Percentiles rank a stretch among this genome's conserved stretches.
These are phyloP conservation scores for Russula vinacea DNA, from an alignment of 768 basidiomycete genomes.

Conservation along the genomic window DNA sequence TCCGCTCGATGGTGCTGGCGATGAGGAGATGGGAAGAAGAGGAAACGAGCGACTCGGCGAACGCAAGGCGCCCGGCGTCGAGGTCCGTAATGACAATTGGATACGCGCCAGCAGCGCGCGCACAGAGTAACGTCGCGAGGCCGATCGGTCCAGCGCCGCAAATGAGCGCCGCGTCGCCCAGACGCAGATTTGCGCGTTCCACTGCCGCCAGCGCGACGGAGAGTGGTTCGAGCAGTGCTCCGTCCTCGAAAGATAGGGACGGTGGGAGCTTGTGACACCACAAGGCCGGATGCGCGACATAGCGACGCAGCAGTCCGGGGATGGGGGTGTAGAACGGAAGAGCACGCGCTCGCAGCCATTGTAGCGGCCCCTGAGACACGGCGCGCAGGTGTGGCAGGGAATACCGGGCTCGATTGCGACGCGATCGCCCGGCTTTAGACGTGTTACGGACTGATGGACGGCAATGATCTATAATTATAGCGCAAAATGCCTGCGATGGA, in stretches of 20 bases:
- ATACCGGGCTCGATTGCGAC: conserved; percentile 71
- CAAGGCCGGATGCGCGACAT: conserved; percentile 26
- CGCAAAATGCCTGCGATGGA: neutral
- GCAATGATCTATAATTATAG: conserved; percentile 4
- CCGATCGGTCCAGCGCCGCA: conserved; percentile 72
- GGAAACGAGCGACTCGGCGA: conserved; percentile 53
- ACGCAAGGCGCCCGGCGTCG: conserved; percentile 61
- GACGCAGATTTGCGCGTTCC: conserved; percentile 59
- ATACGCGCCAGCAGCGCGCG: conserved; percentile 65
- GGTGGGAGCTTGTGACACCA: conserved; percentile 62
- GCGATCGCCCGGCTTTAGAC: conserved; percentile 48
- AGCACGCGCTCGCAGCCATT: conserved; percentile 55
- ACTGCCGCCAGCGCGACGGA: conserved; percentile 67
- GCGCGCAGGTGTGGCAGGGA: conserved; percentile 61
- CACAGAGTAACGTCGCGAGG: conserved; percentile 57
- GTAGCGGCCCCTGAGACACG: conserved; percentile 61
- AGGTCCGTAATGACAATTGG: conserved; percentile 69
- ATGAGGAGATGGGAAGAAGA: neutral
- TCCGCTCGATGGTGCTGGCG: neutral
- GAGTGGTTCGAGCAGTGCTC: conserved; percentile 63
- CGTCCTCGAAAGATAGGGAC: conserved; percentile 62
- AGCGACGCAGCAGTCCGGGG: conserved; percentile 33
- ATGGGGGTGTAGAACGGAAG: conserved; percentile 68
- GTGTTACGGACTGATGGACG: conserved; percentile 21
- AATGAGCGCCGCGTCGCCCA: conserved; percentile 60